A percentile compares a stretch with the other conserved stretches of the same genome.
These are phyloP conservation scores for Colletotrichum sp. DNA, from an alignment of 2,329 filamentous ascomycete genomes.

Conservation along the genomic window DNA sequence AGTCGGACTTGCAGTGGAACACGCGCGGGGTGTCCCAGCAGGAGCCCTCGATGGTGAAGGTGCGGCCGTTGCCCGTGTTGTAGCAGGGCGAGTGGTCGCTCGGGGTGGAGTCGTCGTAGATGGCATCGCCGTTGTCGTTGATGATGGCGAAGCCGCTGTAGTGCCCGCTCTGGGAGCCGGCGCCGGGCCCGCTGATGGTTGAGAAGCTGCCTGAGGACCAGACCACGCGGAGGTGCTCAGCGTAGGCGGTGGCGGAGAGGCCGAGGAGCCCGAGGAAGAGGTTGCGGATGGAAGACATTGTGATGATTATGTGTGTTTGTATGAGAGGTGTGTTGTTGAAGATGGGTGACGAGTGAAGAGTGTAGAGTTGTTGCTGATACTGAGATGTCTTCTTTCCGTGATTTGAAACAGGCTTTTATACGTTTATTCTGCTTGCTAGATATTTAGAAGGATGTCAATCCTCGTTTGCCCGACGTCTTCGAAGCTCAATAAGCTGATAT, in stretches of 20 bases:
- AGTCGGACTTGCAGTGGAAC: not conserved
- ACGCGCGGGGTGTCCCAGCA: not conserved
- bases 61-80: constrained; percentile 1
- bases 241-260: not conserved
- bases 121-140: not conserved
- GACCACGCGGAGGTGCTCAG: constrained; percentile 1
- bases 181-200: not conserved
- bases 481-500: not conserved
- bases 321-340: not conserved
- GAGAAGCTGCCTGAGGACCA: not conserved
- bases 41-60: not conserved
- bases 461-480: not conserved
- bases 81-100: not conserved
- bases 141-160: not conserved
- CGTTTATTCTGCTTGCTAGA: not conserved
- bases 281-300: not conserved
- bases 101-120: not conserved
- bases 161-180: not conserved
- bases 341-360: not conserved
- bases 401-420: not conserved
- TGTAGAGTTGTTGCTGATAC: not conserved
- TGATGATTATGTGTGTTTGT: not conserved
- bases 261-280: not conserved
- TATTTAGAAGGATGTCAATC: not conserved
- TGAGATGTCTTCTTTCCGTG: not conserved